A percentile compares a stretch with the other conserved stretches of the same genome.
Conservation (phyloP, 2,329 filamentous ascomycete species). For the Fusarium sp. region DNA sequence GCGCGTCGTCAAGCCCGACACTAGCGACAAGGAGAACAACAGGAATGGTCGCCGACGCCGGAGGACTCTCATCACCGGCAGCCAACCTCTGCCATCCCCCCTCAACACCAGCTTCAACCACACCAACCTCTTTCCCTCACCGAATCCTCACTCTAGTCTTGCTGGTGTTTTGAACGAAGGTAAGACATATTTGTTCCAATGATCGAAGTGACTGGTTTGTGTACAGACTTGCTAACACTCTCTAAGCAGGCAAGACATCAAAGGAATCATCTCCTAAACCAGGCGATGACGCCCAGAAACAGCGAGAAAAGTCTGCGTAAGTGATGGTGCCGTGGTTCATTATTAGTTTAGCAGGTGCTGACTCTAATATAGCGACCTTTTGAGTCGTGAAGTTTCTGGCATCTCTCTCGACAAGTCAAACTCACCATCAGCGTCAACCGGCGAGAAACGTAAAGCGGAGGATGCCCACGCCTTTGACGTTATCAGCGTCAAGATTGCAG, state of each 20-base stretch:
- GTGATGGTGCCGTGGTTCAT: slow-evolving; percentile 46
- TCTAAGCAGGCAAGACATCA: slow-evolving; percentile 48
- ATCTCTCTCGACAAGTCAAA: slow-evolving; percentile 88
- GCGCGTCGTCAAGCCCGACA: slow-evolving; percentile 89
- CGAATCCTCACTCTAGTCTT: slow-evolving; percentile 78
- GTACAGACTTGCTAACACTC: slow-evolving; percentile 19
- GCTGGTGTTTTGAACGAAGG: slow-evolving; percentile 87
- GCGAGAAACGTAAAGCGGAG: slow-evolving; percentile 73
- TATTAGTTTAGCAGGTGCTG: slow-evolving; percentile 2
- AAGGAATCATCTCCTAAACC: slow-evolving; percentile 63
- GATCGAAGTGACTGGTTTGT: not conserved
- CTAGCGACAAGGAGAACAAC: slow-evolving; percentile 83
- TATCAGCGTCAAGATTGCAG: slow-evolving; percentile 98
- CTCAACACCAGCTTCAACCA: slow-evolving; percentile 92
- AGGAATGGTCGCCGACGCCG: slow-evolving; percentile 90
- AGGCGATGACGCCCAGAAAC: slow-evolving; percentile 76
- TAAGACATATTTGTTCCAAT: slow-evolving; percentile 54
- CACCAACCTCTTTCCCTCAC: slow-evolving; percentile 74
- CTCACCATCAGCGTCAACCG: slow-evolving; percentile 61
- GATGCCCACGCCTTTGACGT: slow-evolving; percentile 73
- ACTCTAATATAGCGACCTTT: slow-evolving; percentile 73
- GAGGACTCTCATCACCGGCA: slow-evolving; percentile 95
- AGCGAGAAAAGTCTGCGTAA: slow-evolving; percentile 94
- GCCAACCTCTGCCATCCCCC: slow-evolving; percentile 93
- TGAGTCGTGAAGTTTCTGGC: slow-evolving; percentile 92